These are phyloP conservation scores for Wickerhamiella slavikovae DNA, from an alignment of 805 yeast genomes.

Conservation along the genomic window DNA sequence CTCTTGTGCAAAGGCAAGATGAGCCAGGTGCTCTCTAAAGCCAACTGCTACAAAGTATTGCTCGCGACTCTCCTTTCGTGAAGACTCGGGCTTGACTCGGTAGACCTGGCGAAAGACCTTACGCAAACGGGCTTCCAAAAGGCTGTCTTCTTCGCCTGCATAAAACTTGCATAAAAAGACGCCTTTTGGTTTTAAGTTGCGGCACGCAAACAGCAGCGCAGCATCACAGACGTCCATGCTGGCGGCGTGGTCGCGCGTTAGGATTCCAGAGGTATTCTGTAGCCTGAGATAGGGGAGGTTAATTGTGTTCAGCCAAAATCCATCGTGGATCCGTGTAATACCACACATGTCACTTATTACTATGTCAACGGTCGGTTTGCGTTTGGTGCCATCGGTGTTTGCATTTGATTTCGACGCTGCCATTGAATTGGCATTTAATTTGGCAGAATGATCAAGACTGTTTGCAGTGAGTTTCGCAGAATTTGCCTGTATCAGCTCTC, in stretches of 20 bases:
- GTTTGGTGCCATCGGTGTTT: too few species aligned
- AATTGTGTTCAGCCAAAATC: slow-evolving; percentile 43
- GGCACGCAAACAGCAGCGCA: slow-evolving; percentile 56
- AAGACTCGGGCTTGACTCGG: slow-evolving; percentile 63
- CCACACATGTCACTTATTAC: slow-evolving; percentile 72
- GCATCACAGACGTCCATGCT: slow-evolving; percentile 87
- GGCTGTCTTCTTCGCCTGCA: slow-evolving; percentile 58
- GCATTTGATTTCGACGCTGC: too few species aligned
- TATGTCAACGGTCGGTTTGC: slow-evolving; percentile 42
- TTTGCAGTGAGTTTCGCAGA: too few species aligned
- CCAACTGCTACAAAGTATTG: slow-evolving; percentile 68
- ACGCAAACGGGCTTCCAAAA: slow-evolving; percentile 37
- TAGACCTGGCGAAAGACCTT: slow-evolving; percentile 40
- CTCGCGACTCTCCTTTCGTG: slow-evolving; percentile 63
- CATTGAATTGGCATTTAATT: too few species aligned
- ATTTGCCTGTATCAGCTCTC: too few species aligned
- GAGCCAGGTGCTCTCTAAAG: too few species aligned
- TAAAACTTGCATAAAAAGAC: slow-evolving; percentile 62
- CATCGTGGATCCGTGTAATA: slow-evolving; percentile 27
- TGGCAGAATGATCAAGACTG: too few species aligned
- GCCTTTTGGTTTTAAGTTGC: slow-evolving; percentile 52
- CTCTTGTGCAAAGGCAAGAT: too few species aligned
- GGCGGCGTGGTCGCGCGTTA: slow-evolving; percentile 58
- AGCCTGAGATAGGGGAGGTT: slow-evolving; percentile 73
- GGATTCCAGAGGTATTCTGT: slow-evolving; percentile 75